phyloP scores from a whole-genome alignment of 257 asterid genomes.

The Anisodus tanguticus region DNA sequence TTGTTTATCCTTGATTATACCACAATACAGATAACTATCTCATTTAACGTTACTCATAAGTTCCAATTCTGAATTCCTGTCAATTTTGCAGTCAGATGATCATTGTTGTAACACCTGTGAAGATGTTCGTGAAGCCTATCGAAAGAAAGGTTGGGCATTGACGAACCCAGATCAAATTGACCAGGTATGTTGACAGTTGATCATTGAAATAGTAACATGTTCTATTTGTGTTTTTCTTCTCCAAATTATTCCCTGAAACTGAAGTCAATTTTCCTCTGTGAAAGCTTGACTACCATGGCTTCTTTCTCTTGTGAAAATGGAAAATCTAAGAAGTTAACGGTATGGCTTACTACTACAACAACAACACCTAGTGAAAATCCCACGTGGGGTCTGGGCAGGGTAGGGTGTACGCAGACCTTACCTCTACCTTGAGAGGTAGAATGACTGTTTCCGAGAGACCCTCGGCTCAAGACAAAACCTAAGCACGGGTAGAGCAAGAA shows the following conservation, averaged over 20 bases:
- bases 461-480: too few species aligned
- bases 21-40: not conserved
- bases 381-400: too few species aligned
- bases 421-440: too few species aligned
- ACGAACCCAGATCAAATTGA: conserved; percentile 82
- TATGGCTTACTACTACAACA: not conserved
- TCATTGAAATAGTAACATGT: not conserved
- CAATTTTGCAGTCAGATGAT: conserved; percentile 69
- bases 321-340: not conserved
- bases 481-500: too few species aligned
- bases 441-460: too few species aligned
- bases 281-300: not conserved
- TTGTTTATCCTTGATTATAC: conserved; percentile 1
- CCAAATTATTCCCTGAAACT: conserved; percentile 21
- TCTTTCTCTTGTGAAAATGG: not conserved
- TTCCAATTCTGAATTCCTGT: conserved; percentile 35
- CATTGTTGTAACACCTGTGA: conserved; percentile 93
- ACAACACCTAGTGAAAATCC: too few species aligned
- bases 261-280: conserved; percentile 9
- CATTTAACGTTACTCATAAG: conserved; percentile 26
- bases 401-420: too few species aligned
- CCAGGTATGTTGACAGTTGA: conserved; percentile 57
- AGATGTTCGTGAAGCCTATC: conserved; percentile 98
- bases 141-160: conserved; percentile 93
- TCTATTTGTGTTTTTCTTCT: not conserved